Base-by-base conservation (phyloP, 441 rosid species). In the Gossypium trilobum region DNA sequence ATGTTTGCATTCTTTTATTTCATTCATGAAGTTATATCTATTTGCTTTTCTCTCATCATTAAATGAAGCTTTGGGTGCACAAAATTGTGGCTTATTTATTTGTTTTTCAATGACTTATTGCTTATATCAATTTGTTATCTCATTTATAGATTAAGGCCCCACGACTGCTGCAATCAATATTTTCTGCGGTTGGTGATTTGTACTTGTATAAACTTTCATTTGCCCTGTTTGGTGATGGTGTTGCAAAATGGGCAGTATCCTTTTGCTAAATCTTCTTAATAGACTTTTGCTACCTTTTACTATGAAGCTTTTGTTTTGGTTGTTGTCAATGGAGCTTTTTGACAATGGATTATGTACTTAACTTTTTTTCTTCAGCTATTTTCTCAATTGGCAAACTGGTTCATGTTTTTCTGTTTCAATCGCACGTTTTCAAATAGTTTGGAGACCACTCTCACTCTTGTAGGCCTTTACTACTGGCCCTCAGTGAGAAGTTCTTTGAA, bases 391-490 rank as follows among this genome's bases (percentile, higher is more conserved):
- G 44, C 83, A 63, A 94, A 94, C 75, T 92, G 99, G 99, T 94
- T 92, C 78, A 74, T 86, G 78, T 92, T 94, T 82, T 94, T 86
- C 86, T 94, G 97, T 80, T 79, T 94, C 78, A 87, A 87, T 69
- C 94, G 97, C 23, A 92, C 97, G 16, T 86, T 92, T 72, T 92
- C 99, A 75, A 92, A 92, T 79, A 81, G 89, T 80, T 81, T 92
- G 84, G 97, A 92, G 86, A 89, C 97, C 70, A 92, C 87, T 76
- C 92, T 94, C 39, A 92, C 93, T 13, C 79, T 94, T 75, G 87
- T 89, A 39, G 85, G 97, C 25, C 79, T 94, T 54, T 90, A 90
- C 84, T 82, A 85, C 78, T 92, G 97, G 97, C 97, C 99, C 1
- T 86, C 88, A 78, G 64, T 90, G 81, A 85, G 92, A 87, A 70